phyloP scores from a whole-genome alignment of 169 alveolate species.

The Fabrea salina region DNA sequence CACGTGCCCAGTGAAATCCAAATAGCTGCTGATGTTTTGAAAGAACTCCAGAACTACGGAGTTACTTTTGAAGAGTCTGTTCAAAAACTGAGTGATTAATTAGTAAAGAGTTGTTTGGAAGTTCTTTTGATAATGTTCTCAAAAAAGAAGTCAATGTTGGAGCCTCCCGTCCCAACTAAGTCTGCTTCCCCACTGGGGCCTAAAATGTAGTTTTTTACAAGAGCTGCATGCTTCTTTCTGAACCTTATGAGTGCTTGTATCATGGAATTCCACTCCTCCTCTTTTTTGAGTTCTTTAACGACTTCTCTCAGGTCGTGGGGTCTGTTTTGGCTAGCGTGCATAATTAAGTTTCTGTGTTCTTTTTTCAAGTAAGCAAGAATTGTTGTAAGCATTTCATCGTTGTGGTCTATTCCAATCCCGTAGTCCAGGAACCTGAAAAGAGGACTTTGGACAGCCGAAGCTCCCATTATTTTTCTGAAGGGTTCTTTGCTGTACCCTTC shows the following conservation, averaged over 20 bases:
- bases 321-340: neutral
- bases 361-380: neutral
- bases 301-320: neutral
- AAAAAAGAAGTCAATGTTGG: too few species aligned
- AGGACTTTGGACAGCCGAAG: neutral
- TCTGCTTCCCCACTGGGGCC: too few species aligned
- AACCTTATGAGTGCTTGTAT: neutral
- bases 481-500: neutral
- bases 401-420: neutral
- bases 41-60: too few species aligned
- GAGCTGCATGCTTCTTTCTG: neutral
- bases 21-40: too few species aligned
- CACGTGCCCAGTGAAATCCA: slow-evolving; percentile 17
- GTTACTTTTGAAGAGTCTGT: too few species aligned
- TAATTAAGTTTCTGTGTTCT: neutral
- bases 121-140: too few species aligned
- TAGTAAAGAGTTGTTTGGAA: too few species aligned
- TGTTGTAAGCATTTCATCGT: neutral
- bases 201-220: too few species aligned
- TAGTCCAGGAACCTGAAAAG: neutral
- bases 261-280: neutral
- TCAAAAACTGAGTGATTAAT: too few species aligned
- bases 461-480: neutral
- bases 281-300: neutral
- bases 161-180: too few species aligned